Evolutionary conservation across 257 asterid genomes (phyloP), one percentile per base, ranked within the genome.

Genomic region (Rehmannia glutinosa): DNA sequence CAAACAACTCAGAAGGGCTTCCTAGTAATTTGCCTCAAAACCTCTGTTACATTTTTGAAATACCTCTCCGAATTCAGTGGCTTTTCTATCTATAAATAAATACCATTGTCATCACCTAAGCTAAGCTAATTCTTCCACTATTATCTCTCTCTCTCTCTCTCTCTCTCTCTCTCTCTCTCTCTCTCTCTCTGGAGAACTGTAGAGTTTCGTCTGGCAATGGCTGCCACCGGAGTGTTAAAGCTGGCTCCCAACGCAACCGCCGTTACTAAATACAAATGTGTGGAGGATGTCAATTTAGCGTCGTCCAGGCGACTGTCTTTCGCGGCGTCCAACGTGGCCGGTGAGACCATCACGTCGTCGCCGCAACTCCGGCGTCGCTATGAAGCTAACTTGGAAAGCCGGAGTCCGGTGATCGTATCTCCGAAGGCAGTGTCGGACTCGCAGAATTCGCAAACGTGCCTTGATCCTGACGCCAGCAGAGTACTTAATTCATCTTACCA

Each of bases 351-450:
- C 62, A 30, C 60, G 53, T 35, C 70, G 17, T 35, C 71, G 1
- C 13, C 65, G 36, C 73, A 59, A 6, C 55, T 55, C n/a, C 59
- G 80, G 47, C 76, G 75, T 46, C 73, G 75, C 54, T 64, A 58
- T 2, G 71, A 45, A 23, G 75, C 35, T 5, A 35, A 63, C 27
- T 67, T 45, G 35, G 75, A 39, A 3, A 43, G 58, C 0, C 77
- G 82, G 46, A 70, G 28, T 39, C 85, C 91, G 55, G 15, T 80
- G 56, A 71, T 86, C 63, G 84, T 91, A 2, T 86, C 95, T 23
- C 97, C 97, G 7, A 87, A 84, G 71, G 97, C 96, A 23, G 96
- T 88, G 43, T 91, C 97, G 17, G 97, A 91, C 80, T 91, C 97
- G 33, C 96, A 84, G 69, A 91, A 79, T 69, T 80, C 97, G 66